Evolutionary conservation across 345 rosid species (phyloP), one percentile per base, ranked within the genome.

Genomic region (Linum trigynum): DNA sequence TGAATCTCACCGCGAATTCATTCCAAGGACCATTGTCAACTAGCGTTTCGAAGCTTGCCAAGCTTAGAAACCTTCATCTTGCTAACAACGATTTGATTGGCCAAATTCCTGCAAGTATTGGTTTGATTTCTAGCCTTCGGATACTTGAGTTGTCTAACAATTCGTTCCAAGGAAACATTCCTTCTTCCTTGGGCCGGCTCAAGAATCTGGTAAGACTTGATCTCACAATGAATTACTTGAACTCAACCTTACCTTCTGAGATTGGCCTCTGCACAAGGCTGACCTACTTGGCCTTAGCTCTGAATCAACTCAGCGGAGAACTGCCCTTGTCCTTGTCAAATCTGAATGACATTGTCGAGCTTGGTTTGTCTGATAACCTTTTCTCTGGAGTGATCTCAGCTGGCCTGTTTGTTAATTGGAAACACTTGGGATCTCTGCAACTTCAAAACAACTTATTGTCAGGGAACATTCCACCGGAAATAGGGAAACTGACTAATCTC

Each of bases 181-280:
- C 95, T 16, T 57, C 80, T 72, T 76, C 85, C 51, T 23, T 85
- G n/a, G 86, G 95, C 55, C 80, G 72, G 41, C 75, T 87, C 37
- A 71, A 59, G 74, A 72, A 68, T 60, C 83, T 87, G 35, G 65
- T 67, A 61, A 0, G 0, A 16, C 81, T 87, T 42, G 81, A 83
- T 68, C 81, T 85, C 17, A 57, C 65, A 7, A 61, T 5, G 1
- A 87, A 74, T 67, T 2, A 3, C 62, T 77, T 87, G n/a, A 82
- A 85, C 61, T 82, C 81, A 1, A 64, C 85, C 1, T 71, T 87
- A 55, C 94, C 90, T 60, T 32, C 78, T 8, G 84, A 85, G 72
- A 75, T 87, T 56, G 80, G 95, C 10, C 66, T 73, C 14, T 85
- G 88, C 61, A 65, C 75, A 7, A 78, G 82, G 59, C 86, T 87